These are phyloP conservation scores for Quercus berberidifolia DNA, from an alignment of 306 rosid species.

Conservation along the genomic window DNA sequence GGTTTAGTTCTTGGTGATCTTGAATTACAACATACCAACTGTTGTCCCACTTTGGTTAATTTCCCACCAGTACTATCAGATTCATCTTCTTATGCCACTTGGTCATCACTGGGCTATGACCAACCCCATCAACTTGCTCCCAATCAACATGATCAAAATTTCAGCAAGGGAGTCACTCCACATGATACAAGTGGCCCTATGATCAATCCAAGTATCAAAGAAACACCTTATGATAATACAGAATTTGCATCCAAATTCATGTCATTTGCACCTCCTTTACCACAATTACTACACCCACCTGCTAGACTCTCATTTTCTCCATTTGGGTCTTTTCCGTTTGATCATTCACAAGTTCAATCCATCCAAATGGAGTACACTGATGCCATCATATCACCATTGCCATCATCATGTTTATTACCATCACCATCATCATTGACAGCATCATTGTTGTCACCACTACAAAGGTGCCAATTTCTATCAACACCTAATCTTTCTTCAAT, in stretches of 20 bases:
- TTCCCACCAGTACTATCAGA: constrained; percentile 26
- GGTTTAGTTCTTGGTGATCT: constrained; percentile 32
- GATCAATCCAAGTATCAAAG: constrained; percentile 36
- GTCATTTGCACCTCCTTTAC: constrained; percentile 32
- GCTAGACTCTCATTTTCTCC: constrained; percentile 21
- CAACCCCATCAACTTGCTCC: constrained; percentile 30
- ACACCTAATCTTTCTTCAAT: constrained; percentile 10
- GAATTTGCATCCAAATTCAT: constrained; percentile 15
- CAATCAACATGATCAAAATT: constrained; percentile 32
- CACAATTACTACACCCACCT: constrained; percentile 39
- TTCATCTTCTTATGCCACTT: constrained; percentile 28
- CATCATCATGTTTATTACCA: background rate
- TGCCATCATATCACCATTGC: constrained; percentile 36
- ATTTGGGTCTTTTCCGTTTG: constrained; percentile 8
- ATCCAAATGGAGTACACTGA: constrained; percentile 53
- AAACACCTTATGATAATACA: constrained; percentile 7
- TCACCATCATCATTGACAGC: background rate
- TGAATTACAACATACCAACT: constrained; percentile 33
- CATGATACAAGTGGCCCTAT: constrained; percentile 16
- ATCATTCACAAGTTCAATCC: constrained; percentile 25
- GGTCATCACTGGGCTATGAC: constrained; percentile 31
- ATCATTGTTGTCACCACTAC: constrained; percentile 17
- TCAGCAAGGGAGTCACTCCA: constrained; percentile 22
- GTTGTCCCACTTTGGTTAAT: constrained; percentile 26
- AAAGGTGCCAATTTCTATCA: constrained; percentile 19